Evolutionary conservation across 768 basidiomycete genomes (phyloP).

Genomic region (Termitomyces sp.): DNA sequence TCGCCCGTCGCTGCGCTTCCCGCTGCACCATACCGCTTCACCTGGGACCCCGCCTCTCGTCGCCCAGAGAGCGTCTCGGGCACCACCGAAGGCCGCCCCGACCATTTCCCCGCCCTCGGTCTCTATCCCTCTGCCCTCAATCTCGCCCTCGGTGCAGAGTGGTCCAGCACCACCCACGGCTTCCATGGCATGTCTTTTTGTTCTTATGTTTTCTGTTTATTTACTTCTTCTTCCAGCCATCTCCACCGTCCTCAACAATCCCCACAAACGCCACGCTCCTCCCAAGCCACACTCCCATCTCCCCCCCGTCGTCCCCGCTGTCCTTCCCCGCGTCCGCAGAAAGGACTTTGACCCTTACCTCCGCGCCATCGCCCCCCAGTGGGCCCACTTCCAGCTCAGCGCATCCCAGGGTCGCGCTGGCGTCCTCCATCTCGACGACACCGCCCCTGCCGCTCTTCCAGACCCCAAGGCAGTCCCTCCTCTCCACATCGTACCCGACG

Average conservation of each 20-base stretch:
- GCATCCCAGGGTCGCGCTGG: constrained; percentile 33
- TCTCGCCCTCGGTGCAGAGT: constrained; percentile 56
- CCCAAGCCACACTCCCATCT: constrained; percentile 84
- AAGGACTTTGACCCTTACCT: constrained; percentile 88
- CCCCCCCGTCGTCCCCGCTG: constrained; percentile 65
- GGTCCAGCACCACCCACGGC: constrained; percentile 81
- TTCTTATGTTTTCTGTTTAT: background rate
- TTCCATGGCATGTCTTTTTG: constrained; percentile 69
- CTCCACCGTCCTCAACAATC: constrained; percentile 90
- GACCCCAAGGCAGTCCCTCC: constrained; percentile 51
- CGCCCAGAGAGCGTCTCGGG: constrained; percentile 69
- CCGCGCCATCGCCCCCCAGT: constrained; percentile 65
- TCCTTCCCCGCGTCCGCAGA: constrained; percentile 74
- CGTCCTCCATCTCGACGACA: constrained; percentile 34
- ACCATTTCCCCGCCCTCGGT: constrained; percentile 45
- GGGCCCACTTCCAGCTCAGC: constrained; percentile 66
- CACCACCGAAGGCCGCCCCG: constrained; percentile 58
- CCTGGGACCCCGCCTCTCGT: constrained; percentile 62
- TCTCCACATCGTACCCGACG: constrained; percentile 68
- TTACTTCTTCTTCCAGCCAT: constrained; percentile 55
- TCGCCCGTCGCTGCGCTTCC: constrained; percentile 47
- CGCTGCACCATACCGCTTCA: constrained; percentile 63
- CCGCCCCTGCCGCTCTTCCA: constrained; percentile 20
- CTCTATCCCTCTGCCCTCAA: constrained; percentile 46
- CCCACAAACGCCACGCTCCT: constrained; percentile 78